Evolutionary conservation across 2,329 filamentous ascomycete species (phyloP).

Genomic region (Aspergillus persii): DNA sequence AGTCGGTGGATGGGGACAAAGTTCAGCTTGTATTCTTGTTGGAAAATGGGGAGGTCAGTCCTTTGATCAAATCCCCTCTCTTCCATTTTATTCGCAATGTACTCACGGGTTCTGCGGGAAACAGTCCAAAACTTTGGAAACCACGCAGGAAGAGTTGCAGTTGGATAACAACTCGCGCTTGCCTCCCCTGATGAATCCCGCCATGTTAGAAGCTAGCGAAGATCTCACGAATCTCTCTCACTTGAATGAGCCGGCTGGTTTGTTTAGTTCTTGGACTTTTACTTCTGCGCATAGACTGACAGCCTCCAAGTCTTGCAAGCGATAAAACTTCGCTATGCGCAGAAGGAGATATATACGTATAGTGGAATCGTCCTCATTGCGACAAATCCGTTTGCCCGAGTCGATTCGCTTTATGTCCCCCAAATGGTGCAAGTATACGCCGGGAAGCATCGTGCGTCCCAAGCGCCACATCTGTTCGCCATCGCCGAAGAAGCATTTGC

Average conservation of each 20-base stretch:
- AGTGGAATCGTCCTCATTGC: slow-evolving; percentile 98
- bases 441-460: slow-evolving; percentile 91
- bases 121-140: slow-evolving; percentile 76
- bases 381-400: slow-evolving; percentile 94
- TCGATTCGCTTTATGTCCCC: slow-evolving; percentile 96
- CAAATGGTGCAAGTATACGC: slow-evolving; percentile 99
- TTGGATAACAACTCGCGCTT: slow-evolving; percentile 73
- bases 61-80: neutral
- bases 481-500: slow-evolving; percentile 99
- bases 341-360: slow-evolving; percentile 99
- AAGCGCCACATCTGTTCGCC: slow-evolving; percentile 96
- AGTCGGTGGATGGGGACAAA: slow-evolving; percentile 79
- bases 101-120: slow-evolving; percentile 10
- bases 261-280: slow-evolving; percentile 23
- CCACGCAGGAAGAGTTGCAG: slow-evolving; percentile 72
- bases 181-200: slow-evolving; percentile 94
- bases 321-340: slow-evolving; percentile 92
- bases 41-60: slow-evolving; percentile 81
- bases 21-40: slow-evolving; percentile 83
- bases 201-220: slow-evolving; percentile 97
- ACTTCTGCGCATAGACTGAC: slow-evolving; percentile 19
- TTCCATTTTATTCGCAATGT: neutral
- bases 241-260: slow-evolving; percentile 96
- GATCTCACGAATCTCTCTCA: slow-evolving; percentile 96
- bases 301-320: slow-evolving; percentile 77